Conservation (phyloP, 106 monocot species). For the Dioscorea zingiberensis region DNA sequence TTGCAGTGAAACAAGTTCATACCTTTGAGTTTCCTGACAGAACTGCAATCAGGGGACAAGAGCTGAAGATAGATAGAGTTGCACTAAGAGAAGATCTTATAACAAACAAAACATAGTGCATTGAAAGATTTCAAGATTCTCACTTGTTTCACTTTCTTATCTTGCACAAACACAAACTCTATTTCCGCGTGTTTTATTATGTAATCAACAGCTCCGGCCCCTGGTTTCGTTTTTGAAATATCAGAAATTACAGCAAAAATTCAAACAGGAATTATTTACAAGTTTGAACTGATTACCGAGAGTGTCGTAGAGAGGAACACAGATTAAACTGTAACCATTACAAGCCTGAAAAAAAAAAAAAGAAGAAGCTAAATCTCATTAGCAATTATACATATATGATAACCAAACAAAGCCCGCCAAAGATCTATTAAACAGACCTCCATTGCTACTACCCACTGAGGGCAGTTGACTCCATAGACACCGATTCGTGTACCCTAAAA, state of each 20-base stretch:
- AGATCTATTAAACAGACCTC: constrained; percentile 30
- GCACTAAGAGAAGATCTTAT: neutral
- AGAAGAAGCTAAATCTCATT: constrained; percentile 9
- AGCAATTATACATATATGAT: neutral
- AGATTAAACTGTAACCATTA: constrained; percentile 83
- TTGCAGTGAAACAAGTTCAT: neutral
- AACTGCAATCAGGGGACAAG: constrained; percentile 36
- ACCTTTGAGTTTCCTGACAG: constrained; percentile 51
- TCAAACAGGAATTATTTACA: too few relatives aligned
- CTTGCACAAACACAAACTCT: constrained; percentile 74
- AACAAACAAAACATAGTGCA: neutral
- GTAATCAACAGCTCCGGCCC: constrained; percentile 73
- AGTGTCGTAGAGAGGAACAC: constrained; percentile 94
- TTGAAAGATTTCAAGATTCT: constrained; percentile 4
- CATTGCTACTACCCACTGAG: constrained; percentile 88
- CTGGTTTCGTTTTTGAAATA: constrained; percentile 22
- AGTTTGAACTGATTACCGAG: constrained; percentile 43
- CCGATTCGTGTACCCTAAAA: constrained; percentile 66
- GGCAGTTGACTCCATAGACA: constrained; percentile 94
- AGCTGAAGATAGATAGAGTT: constrained; percentile 22
- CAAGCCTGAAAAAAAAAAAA: constrained; percentile 79
- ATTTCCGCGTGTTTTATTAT: constrained; percentile 91
- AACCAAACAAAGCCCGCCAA: neutral
- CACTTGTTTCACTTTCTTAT: constrained; percentile 84
- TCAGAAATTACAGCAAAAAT: too few relatives aligned